Conservation (phyloP, 495 filamentous ascomycete species). For the Pseudevernia furfuracea region DNA sequence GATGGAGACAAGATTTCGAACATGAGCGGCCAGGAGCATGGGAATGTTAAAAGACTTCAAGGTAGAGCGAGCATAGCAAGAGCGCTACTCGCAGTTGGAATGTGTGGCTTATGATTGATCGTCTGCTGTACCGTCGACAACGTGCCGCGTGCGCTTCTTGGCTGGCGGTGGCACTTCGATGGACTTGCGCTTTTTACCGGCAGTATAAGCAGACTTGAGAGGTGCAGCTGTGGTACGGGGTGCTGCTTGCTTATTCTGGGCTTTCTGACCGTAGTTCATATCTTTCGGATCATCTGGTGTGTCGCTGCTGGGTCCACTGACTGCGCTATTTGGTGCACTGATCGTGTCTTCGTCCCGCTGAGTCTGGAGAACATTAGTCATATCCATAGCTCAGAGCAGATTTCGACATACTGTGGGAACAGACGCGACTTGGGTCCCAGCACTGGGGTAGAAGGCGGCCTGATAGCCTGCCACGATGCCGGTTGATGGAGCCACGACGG, state of each 20-base stretch:
- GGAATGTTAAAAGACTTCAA: background rate
- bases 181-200: conserved; percentile 12
- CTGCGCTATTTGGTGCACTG: background rate
- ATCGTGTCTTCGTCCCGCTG: background rate
- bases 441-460: background rate
- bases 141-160: conserved; percentile 1
- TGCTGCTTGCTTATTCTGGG: background rate
- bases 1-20: background rate
- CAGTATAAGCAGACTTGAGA: background rate
- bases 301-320: conserved; percentile 1
- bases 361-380: background rate
- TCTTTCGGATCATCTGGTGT: conserved; percentile 11
- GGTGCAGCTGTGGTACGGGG: too few species aligned
- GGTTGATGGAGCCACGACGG: background rate
- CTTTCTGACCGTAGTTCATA: background rate
- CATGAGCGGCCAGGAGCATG: background rate
- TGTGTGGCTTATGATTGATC: background rate
- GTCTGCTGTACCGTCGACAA: background rate
- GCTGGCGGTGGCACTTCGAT: background rate
- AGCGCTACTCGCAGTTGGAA: background rate
- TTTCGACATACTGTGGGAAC: background rate
- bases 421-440: background rate
- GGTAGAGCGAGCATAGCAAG: background rate
- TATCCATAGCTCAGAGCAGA: background rate
- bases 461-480: background rate